phyloP scores from a whole-genome alignment of 2,329 filamentous ascomycete genomes.

The Leptographium lundbergii region DNA sequence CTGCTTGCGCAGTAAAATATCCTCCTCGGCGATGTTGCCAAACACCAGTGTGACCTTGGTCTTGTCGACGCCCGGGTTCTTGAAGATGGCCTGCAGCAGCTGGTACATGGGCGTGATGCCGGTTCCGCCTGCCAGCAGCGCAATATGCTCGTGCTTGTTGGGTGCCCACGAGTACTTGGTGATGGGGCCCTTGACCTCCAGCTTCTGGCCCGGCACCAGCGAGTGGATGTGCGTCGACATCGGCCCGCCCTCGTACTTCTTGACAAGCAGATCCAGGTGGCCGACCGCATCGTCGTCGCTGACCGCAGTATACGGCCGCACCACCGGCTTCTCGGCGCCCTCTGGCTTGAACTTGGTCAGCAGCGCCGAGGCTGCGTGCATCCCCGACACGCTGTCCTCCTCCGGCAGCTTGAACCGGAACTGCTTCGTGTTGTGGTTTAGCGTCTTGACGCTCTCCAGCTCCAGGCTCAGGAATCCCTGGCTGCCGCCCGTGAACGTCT shows the following conservation, averaged over 20 bases:
- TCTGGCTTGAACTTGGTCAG: constrained; percentile 83
- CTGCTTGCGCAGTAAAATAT: constrained; percentile 84
- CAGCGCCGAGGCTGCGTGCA: constrained; percentile 72
- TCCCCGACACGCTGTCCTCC: constrained; percentile 69
- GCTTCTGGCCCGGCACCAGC: constrained; percentile 66
- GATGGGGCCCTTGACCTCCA: constrained; percentile 90
- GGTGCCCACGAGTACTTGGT: constrained; percentile 82
- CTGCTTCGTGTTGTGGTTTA: constrained; percentile 94
- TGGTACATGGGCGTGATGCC: constrained; percentile 99
- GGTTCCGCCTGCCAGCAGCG: constrained; percentile 82
- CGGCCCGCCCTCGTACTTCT: constrained; percentile 78
- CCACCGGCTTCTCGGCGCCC: constrained; percentile 68
- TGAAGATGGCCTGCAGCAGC: constrained; percentile 82
- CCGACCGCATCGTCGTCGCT: constrained; percentile 75
- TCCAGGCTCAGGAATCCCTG: constrained; percentile 79
- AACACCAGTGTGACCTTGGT: constrained; percentile 95
- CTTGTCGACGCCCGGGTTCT: constrained; percentile 86
- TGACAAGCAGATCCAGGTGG: constrained; percentile 79
- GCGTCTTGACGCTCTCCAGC: constrained; percentile 60
- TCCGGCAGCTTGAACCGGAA: constrained; percentile 81
- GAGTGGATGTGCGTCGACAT: constrained; percentile 87
- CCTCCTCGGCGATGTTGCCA: constrained; percentile 78
- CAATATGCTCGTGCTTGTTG: constrained; percentile 90
- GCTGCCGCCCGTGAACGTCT: constrained; percentile 66
- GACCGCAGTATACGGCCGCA: constrained; percentile 86